These are phyloP conservation scores for Karstenula rhodostoma DNA, from an alignment of 2,329 filamentous ascomycete species.

Conservation along the genomic window DNA sequence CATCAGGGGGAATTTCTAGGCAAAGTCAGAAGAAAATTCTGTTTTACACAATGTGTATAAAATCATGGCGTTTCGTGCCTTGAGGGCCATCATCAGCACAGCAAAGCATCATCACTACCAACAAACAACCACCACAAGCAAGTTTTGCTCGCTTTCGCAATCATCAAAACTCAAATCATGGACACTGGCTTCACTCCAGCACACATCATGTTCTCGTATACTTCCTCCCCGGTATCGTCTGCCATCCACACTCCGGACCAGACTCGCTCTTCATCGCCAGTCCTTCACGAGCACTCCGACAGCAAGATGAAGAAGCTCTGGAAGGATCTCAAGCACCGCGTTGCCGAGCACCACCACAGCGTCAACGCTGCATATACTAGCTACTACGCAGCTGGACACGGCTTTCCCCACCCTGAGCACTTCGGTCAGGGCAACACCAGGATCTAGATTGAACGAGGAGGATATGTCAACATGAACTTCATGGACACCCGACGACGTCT, in stretches of 20 bases:
- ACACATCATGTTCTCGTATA: constrained; percentile 3
- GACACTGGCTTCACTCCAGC: neutral
- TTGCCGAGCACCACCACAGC: constrained; percentile 39
- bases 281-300: constrained; percentile 31
- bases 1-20: constrained; percentile 8
- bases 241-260: constrained; percentile 8
- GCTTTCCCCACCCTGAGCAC: neutral
- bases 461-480: neutral
- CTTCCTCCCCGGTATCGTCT: constrained; percentile 12
- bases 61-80: constrained; percentile 1
- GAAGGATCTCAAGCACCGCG: constrained; percentile 37
- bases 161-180: neutral
- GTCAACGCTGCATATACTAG: constrained; percentile 39
- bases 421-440: constrained; percentile 4
- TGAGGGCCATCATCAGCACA: constrained; percentile 14
- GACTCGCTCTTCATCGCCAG: constrained; percentile 16
- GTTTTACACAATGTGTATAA: constrained; percentile 11
- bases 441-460: neutral
- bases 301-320: constrained; percentile 39
- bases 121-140: constrained; percentile 1
- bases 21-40: constrained; percentile 10
- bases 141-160: neutral
- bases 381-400: constrained; percentile 30
- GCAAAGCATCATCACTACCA: constrained; percentile 6
- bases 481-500: too few relatives aligned